Conservation (phyloP, 2,329 filamentous ascomycete species). For the Volutella citrinella region DNA sequence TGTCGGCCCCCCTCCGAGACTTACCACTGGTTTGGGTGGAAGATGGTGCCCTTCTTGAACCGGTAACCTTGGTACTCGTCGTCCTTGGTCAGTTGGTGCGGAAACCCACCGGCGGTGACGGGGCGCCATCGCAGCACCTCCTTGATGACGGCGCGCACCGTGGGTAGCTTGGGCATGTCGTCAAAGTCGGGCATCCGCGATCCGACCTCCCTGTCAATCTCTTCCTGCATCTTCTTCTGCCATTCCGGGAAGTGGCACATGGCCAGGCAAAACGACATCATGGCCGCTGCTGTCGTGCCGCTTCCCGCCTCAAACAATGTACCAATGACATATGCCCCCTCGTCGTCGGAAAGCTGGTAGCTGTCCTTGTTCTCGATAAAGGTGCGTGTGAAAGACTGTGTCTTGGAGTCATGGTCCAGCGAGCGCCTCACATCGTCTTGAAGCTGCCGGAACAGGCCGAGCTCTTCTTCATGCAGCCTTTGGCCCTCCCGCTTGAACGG, state of each 20-base stretch:
- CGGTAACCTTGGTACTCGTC: conserved; percentile 52
- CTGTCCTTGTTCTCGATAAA: too few relatives aligned
- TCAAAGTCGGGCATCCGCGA: conserved; percentile 30
- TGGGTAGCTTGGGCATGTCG: conserved; percentile 35
- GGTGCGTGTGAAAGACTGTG: too few relatives aligned
- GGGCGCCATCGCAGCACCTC: conserved; percentile 53
- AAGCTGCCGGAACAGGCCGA: too few relatives aligned
- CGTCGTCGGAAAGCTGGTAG: too few relatives aligned
- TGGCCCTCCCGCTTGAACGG: too few relatives aligned
- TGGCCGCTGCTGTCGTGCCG: background rate
- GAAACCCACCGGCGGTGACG: conserved; percentile 41
- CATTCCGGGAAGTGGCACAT: conserved; percentile 23
- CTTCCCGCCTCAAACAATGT: too few relatives aligned
- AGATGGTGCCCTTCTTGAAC: conserved; percentile 49
- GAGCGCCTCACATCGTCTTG: too few relatives aligned
- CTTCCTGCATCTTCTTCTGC: conserved; percentile 33
- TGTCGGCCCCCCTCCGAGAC: background rate
- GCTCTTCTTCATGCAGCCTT: too few relatives aligned
- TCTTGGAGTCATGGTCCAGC: too few relatives aligned
- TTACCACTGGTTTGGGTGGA: conserved; percentile 37
- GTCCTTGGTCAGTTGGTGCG: conserved; percentile 48
- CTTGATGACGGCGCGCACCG: conserved; percentile 36
- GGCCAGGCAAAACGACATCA: background rate
- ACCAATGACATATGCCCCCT: too few relatives aligned
- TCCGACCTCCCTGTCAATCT: conserved; percentile 37